Evolutionary conservation across 768 basidiomycete species (phyloP), one percentile per base, ranked within the genome.

Genomic region (Mycena leptocephala): DNA sequence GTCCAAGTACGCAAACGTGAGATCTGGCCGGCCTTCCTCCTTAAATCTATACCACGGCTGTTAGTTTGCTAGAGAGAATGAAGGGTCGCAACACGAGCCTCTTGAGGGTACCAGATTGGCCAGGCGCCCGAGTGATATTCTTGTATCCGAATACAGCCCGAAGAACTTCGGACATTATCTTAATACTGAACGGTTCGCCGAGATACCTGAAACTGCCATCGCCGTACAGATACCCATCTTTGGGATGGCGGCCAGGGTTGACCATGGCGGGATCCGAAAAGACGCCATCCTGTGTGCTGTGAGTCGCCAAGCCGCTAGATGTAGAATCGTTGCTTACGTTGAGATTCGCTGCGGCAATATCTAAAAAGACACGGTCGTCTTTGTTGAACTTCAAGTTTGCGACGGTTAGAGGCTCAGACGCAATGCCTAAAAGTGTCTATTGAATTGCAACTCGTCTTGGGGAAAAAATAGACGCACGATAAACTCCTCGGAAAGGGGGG

Each of bases 401-500:
- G 37, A 93, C 79, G 0, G 82, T 79, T 37, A 88, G 85, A 46
- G 92, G 88, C 62, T 86, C 86, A 59, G 88, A 82, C 0, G 90
- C 89, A 70, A 90, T 82, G 64, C 92, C 92, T 89, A 70, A 32
- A 28, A 3, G 63, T 22, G 8, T 28, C 13, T 24, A 0, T 22
- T 53, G 35, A 56, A 5, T 48, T 18, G n/a, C 46, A 35, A 64
- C 46, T 59, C 32, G 41, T 53, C 16, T 32, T 18, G 37, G 51
- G 51, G 69, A 37, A 75, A 30, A 30, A 32, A 32, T 11, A 5
- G 8, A 84, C 90, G 77, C 80, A 92, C 93, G 93, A 79, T 90
- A 92, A 37, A 91, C 90, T 69, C 95, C 95, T 68, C 88, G 89
- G 87, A 96, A 93, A 4, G 93, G 89, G 13, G 95, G 94, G 55